Base-by-base conservation (phyloP, 768 basidiomycete genomes). In the Hericium coralloides region DNA sequence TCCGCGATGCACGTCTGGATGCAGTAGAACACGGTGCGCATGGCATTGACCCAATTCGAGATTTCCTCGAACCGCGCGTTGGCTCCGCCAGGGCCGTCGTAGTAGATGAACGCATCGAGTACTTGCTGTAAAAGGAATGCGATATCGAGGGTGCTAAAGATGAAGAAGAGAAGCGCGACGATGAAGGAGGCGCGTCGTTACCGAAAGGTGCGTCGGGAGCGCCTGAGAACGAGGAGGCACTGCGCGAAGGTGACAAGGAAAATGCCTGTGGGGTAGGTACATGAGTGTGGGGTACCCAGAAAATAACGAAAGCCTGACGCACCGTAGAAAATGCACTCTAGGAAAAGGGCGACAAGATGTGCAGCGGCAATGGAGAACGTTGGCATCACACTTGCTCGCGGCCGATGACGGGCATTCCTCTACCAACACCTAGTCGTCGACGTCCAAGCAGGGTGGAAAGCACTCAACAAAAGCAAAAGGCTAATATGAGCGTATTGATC, bases 1-100 rank as follows among this genome's bases (percentile, higher is more conserved):
- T 77, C 76, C 12, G 75, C 76, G 14, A 76, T 65, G 56, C 74
- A 70, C 1, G 74, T 77, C 62, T 77, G 75, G 2, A 63, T 70
- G 38, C 73, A 71, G 61, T 73, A 77, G 51, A 68, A 65, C 1
- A 59, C 72, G 65, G 74, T 72, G 59, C 72, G 72, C 68, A 77
- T 71, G 9, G 76, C 73, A 57, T 72, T 73, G 22, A 75, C 64
- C 75, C 73, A 73, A 47, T 70, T 61, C 0, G 70, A 69, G 1
- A 72, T 73, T 49, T 72, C 53, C 17, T 66, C 60, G 54, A 77
- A 74, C 39, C 68, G 68, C 6, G 64, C 68, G 6, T 45, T 51
- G 0, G 76, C 65, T 43, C 70, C 66, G 2, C 70, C 60, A 1
- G 58, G 41, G 14, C 62, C 72, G 4, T 62, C 49, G 53, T 67